Base-by-base conservation (phyloP, 2,329 filamentous ascomycete genomes). In the Dichotomopilus funicola region DNA sequence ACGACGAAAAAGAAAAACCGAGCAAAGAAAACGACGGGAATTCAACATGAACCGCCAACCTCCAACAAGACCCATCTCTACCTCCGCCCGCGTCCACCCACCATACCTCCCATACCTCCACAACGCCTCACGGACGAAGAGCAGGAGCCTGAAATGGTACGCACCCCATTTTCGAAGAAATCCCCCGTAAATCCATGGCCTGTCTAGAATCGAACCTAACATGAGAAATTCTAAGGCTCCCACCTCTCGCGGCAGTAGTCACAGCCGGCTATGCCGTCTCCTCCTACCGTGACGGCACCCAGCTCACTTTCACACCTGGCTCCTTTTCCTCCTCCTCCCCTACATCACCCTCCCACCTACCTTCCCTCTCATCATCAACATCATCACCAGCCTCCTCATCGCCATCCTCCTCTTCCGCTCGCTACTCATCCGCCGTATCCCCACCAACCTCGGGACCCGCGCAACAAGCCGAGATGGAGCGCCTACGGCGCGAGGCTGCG, bases 1-100 rank as follows among this genome's bases (percentile, higher is more conserved):
- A 51, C 35, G 35, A 49, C 47, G 47, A 51, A 13, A 48, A 56
- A 27, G 31, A 42, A n/a, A 27, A 37, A 36, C 7, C 6, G 19
- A 33, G 40, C 19, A 52, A 42, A 51, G 19, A 27, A 27, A 27
- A 27, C 19, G 19, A 27, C 19, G 19, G 19, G 3, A 27, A 42
- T n/a, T 42, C 10, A 42, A 42, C 10, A 59, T 59, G 58, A 55
- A 44, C 54, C 46, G 36, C 50, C 56, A 41, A 54, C 53, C 42
- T 12, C 31, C 48, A 7, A 13, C 56, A n/a, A 52, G 57, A 12
- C 56, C 53, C 51, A 51, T 65, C 53, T 60, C 59, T 36, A 66
- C 63, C 56, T 62, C 61, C 19, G 66, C 67, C 12, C 66, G 67
- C 50, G 67, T 70, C 1, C 63, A 70, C 57, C 68, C 68, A 4